Evolutionary conservation across 176 grass and related monocot species (phyloP), one percentile per base, ranked within the genome.

Genomic region (Bromus sterilis): DNA sequence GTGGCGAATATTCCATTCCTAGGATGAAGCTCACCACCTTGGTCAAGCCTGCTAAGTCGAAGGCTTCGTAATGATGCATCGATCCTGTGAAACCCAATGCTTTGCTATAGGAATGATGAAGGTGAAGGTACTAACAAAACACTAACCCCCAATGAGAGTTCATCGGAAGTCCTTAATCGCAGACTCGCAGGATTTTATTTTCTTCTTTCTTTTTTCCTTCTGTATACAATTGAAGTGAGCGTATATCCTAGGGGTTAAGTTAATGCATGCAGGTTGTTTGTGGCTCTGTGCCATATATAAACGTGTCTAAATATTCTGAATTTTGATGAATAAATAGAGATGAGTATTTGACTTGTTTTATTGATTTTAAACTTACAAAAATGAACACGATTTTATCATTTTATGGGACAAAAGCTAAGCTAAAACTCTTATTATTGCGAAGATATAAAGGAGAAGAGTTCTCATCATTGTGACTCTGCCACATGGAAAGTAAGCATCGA

Each of bases 21-120:
- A 89, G 83, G 69, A 72, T 87, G 85, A 91, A 85, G 51, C 85
- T 87, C 82, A 63, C 71, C 79, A 89, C 49, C 83, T 29, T 94
- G 36, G 14, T 87, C 49, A 66, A 26, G 72, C 80, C 78, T 39
- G 72, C 78, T 55, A 86, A 86, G 42, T n/a, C 86, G 26, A 66
- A 80, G 29, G 77, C 86, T 56, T 85, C 58, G 53, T 78, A 43
- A 46, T 68, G 51, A 74, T 29, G 42, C 26, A 18, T 30, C 46
- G 25, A 46, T 42, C 24, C 18, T 62, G 26, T 32, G 35, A 51
- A 51, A 40, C 76, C 59, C 44, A 23, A 72, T 71, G 78, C 72
- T 56, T 76, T 63, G 33, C 49, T 33, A 35, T 18, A 26, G 42
- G 80, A 49, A 89, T 65, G 83, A 78, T 58, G 83, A 56, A 78